Evolutionary conservation across 306 rosid species (phyloP).

Genomic region (Castanospermum australe): DNA sequence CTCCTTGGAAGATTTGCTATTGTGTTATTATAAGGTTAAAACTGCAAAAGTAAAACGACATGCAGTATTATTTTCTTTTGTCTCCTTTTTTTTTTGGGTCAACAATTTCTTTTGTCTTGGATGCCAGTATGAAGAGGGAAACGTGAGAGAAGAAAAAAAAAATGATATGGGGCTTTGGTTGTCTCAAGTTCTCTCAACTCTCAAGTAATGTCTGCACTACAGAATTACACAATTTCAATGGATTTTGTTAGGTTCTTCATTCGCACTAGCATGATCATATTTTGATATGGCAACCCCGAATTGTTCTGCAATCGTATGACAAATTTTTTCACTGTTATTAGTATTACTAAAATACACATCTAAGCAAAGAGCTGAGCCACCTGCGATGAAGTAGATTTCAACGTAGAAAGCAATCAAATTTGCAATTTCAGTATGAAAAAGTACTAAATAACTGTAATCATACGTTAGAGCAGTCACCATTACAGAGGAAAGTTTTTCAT

Average conservation of each 20-base stretch:
- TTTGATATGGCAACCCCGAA: neutral
- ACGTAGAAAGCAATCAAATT: neutral
- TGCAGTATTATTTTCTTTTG: neutral
- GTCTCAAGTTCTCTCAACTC: too few species aligned
- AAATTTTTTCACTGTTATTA: neutral
- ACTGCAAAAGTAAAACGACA: neutral
- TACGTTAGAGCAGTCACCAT: neutral
- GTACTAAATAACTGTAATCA: neutral
- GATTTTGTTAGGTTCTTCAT: neutral
- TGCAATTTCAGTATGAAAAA: neutral
- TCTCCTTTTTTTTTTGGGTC: too few species aligned
- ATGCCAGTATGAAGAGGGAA: neutral
- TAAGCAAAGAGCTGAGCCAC: neutral
- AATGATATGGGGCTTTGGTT: neutral
- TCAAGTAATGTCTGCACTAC: neutral
- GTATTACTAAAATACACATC: neutral
- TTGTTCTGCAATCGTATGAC: neutral
- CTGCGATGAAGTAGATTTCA: neutral
- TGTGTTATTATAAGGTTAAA: neutral
- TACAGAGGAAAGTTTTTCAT: neutral
- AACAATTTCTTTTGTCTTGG: too few species aligned
- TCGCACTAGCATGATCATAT: too few species aligned
- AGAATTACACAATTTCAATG: neutral
- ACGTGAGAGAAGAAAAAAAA: neutral
- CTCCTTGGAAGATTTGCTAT: neutral